These are phyloP conservation scores for Ophiosphaerella korrae DNA, from an alignment of 2,329 filamentous ascomycete genomes.

Conservation along the genomic window DNA sequence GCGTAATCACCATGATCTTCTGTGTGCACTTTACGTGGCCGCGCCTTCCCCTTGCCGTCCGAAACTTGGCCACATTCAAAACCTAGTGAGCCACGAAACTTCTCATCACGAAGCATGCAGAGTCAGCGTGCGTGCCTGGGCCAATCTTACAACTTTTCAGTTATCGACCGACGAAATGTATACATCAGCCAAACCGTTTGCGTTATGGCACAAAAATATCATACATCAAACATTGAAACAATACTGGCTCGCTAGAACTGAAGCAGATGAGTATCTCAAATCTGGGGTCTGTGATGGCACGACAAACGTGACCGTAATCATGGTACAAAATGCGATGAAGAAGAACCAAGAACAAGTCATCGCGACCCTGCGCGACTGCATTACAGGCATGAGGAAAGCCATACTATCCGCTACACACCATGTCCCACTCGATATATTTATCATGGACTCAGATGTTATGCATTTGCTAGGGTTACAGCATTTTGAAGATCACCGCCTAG, in stretches of 20 bases:
- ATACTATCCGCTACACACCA: constrained; percentile 51
- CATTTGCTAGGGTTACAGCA: constrained; percentile 60
- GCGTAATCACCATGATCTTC: constrained; percentile 66
- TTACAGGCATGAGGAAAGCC: constrained; percentile 57
- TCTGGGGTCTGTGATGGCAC: constrained; percentile 43
- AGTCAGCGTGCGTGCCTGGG: constrained; percentile 63
- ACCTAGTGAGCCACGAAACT: constrained; percentile 60
- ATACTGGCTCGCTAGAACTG: constrained; percentile 61
- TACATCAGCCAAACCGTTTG: constrained; percentile 54
- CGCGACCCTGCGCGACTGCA: constrained; percentile 57
- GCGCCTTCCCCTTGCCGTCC: constrained; percentile 60
- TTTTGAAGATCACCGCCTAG: constrained; percentile 51
- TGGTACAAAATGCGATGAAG: constrained; percentile 59
- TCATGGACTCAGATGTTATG: constrained; percentile 52
- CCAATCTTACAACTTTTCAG: constrained; percentile 62
- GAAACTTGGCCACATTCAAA: constrained; percentile 56
- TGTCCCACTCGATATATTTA: constrained; percentile 49
- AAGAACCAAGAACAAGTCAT: constrained; percentile 64
- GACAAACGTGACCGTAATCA: constrained; percentile 50
- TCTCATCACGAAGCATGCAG: constrained; percentile 66
- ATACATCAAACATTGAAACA: constrained; percentile 58
- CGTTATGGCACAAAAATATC: constrained; percentile 61
- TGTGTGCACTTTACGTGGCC: constrained; percentile 64
- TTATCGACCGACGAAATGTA: constrained; percentile 58
- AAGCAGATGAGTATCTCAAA: constrained; percentile 61